Evolutionary conservation across 495 filamentous ascomycete species (phyloP).

Genomic region (Aspergillus carlsbadensis): DNA sequence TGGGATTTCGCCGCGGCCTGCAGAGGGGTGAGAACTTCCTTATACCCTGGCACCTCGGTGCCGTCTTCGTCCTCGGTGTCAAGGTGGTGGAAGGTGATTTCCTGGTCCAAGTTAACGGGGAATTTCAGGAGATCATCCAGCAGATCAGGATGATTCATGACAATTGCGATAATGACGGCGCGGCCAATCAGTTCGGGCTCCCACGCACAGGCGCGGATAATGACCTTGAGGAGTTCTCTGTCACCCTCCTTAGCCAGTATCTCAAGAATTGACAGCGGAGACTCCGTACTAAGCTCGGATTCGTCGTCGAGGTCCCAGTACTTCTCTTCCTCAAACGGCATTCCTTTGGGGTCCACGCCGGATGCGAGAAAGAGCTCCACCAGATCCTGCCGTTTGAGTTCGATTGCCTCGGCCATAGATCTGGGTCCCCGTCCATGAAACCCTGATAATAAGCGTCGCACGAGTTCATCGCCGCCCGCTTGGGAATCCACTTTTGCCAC

Average conservation of each 20-base stretch:
- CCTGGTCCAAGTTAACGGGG: neutral
- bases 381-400: neutral
- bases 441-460: neutral
- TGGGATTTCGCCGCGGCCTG: neutral
- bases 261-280: conserved; percentile 1
- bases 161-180: neutral
- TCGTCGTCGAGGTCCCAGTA: neutral
- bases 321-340: neutral
- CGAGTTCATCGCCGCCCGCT: neutral
- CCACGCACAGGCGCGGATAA: neutral
- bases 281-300: neutral
- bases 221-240: neutral
- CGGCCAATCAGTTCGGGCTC: neutral
- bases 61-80: neutral
- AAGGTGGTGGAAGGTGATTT: neutral
- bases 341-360: neutral
- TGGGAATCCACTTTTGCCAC: neutral
- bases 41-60: neutral
- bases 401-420: neutral
- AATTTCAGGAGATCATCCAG: neutral
- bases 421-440: neutral
- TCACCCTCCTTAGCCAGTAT: neutral
- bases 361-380: neutral
- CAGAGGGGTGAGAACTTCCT: neutral
- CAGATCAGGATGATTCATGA: neutral